phyloP scores from a whole-genome alignment of 345 rosid genomes.

The Bretschneidera sinensis region DNA sequence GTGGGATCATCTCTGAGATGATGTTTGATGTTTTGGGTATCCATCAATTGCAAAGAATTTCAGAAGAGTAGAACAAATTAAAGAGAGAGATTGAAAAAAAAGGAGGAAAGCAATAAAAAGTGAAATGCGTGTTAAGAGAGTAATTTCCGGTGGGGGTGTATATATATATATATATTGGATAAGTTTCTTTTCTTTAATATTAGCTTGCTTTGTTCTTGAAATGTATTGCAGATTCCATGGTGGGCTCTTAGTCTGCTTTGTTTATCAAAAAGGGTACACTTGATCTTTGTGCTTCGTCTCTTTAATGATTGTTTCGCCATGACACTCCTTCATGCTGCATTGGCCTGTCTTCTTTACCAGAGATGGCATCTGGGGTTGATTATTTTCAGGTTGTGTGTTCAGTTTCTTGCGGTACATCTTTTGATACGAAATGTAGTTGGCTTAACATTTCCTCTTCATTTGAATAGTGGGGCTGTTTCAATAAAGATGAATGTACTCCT shows the following conservation, averaged over 20 bases:
- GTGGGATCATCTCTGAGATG: conserved; percentile 35
- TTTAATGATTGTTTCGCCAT: conserved; percentile 92
- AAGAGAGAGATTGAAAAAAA: not conserved
- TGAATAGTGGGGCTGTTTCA: conserved; percentile 72
- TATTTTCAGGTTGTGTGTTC: conserved; percentile 58
- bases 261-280: conserved; percentile 87
- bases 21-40: conserved; percentile 49
- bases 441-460: conserved; percentile 12
- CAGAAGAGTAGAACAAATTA: not conserved
- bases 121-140: conserved; percentile 7
- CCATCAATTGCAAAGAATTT: conserved; percentile 30
- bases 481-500: conserved; percentile 94
- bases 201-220: not conserved
- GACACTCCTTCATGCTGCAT: conserved; percentile 73
- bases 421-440: conserved; percentile 12
- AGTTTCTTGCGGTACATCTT: conserved; percentile 7
- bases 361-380: conserved; percentile 83
- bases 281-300: conserved; percentile 89
- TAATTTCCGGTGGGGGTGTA: too few species aligned
- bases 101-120: conserved; percentile 9
- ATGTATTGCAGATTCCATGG: conserved; percentile 73
- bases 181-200: too few species aligned
- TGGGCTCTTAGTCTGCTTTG: conserved; percentile 83
- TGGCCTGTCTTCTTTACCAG: conserved; percentile 58
- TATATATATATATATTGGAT: too few species aligned